Base-by-base conservation (phyloP, 2,329 filamentous ascomycete species). In the Trichoderma sp. region DNA sequence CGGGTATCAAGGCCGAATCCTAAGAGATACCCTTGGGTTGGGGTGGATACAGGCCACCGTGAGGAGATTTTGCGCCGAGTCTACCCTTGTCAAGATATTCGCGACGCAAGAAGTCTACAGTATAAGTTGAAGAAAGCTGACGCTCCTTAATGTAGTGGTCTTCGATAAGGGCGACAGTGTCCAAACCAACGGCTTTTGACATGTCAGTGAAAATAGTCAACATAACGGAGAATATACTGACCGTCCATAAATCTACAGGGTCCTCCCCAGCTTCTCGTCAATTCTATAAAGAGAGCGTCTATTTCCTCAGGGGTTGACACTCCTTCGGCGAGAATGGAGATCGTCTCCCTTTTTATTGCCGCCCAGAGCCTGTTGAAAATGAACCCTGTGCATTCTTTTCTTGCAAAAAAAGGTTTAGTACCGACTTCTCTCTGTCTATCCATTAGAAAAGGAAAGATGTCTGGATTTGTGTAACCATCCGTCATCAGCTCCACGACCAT, bases 401-500 rank as follows among this genome's bases (percentile, higher is more conserved):
- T 45, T 27, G 63, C 63, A 35, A 65, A 65, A 45, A 65, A 65
- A 1, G 63, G 63, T 35, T 65, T 65, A 41, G 35, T 29, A 29
- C 63, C 63, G n/a, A 65, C 63, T 65, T 65, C 63, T 18, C 33
- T 65, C 63, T 65, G 63, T 65, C 63, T 65, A 29, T 65, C 35
- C 63, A 65, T 65, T 27, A 65, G 63, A 45, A 65, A 65, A 45
- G 63, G 63, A 16, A 65, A 65, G 63, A 65, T 65, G 35, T 65
- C 63, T 65, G 63, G 35, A 27, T 65, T 35, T 14, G 63, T 65
- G 18, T 45, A 41, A 11, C 63, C 33, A 45, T 65, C 33, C 27
- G 63, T 41, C 63, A 65, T 65, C 7, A 65, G 63, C 63, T 65
- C 63, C 41, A 41, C 35, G 12, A 65, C 63, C 63, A 65, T 65